Conservation (phyloP, 495 filamentous ascomycete species). For the Penicillium argentinense region DNA sequence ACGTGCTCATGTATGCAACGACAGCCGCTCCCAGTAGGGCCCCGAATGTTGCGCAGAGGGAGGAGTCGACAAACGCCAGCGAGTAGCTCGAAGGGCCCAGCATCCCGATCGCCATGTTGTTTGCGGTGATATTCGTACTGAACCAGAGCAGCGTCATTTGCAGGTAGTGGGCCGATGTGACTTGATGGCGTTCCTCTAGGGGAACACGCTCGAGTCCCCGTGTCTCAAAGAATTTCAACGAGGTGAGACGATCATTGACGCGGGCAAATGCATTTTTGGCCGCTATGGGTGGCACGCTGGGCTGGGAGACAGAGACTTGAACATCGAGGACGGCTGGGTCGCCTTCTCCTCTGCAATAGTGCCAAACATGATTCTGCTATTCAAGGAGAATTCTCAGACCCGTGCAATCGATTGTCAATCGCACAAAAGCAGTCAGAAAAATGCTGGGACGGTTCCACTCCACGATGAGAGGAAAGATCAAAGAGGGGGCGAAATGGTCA, state of each 20-base stretch:
- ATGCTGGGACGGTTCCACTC: no score
- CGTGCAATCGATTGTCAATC: no score
- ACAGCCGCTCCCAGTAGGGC: constrained; percentile 52
- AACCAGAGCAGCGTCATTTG: constrained; percentile 65
- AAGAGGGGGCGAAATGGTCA: no score
- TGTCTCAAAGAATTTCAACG: constrained; percentile 54
- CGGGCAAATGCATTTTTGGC: constrained; percentile 19
- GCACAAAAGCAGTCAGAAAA: no score
- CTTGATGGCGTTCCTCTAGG: constrained; percentile 41
- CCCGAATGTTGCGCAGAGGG: constrained; percentile 58
- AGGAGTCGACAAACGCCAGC: constrained; percentile 59
- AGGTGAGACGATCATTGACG: constrained; percentile 33
- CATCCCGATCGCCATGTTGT: constrained; percentile 63
- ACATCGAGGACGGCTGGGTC: no score
- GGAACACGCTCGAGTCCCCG: constrained; percentile 66
- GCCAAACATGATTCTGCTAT: no score
- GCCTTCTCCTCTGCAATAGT: no score
- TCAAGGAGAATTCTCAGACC: no score
- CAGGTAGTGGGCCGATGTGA: constrained; percentile 29
- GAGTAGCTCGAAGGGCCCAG: constrained; percentile 59
- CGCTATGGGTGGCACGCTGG: no score
- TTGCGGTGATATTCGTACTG: constrained; percentile 61
- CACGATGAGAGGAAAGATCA: no score
- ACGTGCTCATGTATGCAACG: constrained; percentile 62
- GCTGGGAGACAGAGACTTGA: no score